Evolutionary conservation across 2,329 filamentous ascomycete species (phyloP).

Genomic region (Fusarium pseudograminearum): DNA sequence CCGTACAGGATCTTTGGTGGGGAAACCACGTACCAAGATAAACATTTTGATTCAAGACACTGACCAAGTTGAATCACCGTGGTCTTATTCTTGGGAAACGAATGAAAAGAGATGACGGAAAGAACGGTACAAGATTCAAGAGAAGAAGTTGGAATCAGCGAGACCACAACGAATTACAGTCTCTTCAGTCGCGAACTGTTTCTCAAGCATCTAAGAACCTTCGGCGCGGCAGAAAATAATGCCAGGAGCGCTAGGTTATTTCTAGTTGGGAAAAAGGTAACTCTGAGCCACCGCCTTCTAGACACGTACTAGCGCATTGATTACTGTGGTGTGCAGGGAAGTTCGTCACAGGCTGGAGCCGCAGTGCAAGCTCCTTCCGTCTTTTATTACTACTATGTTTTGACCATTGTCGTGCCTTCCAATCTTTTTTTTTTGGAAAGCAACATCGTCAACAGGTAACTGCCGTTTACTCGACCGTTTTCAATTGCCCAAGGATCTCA

Average conservation of each 20-base stretch:
- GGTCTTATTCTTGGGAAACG: background rate
- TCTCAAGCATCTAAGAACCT: constrained; percentile 22
- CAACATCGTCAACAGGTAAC: constrained; percentile 18
- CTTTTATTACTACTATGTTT: constrained; percentile 18
- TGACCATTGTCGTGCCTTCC: constrained; percentile 29
- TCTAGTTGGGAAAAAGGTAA: background rate
- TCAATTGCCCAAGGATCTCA: background rate
- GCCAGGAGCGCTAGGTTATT: constrained; percentile 8
- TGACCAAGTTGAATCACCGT: too few relatives aligned
- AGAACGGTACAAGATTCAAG: background rate
- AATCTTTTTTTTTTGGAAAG: constrained; percentile 19
- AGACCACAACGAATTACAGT: background rate
- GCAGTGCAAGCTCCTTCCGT: constrained; percentile 22
- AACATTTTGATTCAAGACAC: constrained; percentile 57
- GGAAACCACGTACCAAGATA: constrained; percentile 57
- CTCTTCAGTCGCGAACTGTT: constrained; percentile 13
- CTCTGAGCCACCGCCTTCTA: constrained; percentile 14
- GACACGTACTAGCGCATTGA: constrained; percentile 1
- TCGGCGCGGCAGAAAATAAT: constrained; percentile 44
- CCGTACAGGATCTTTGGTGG: constrained; percentile 17
- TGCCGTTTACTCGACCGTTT: background rate
- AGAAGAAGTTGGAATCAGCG: constrained; percentile 1
- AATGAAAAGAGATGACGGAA: background rate
- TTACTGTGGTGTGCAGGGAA: constrained; percentile 31
- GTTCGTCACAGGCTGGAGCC: constrained; percentile 28